Evolutionary conservation across 257 asterid genomes (phyloP), one percentile per base, ranked within the genome.

Genomic region (Solanum raphanifolium): DNA sequence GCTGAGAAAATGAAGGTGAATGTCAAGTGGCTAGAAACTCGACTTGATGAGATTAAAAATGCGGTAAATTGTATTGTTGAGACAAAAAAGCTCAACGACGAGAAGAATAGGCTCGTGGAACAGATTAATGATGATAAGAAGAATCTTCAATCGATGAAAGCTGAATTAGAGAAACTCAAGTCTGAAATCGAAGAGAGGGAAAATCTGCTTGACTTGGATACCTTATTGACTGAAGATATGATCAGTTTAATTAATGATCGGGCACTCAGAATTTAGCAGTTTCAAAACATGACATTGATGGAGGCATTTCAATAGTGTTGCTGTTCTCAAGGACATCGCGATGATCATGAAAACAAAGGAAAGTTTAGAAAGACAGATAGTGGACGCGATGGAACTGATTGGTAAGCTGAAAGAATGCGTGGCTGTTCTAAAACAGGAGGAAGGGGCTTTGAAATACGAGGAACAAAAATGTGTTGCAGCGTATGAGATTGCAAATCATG

Each of bases 1-100:
- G 89, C 89, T 7, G 86, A 89, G 13, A 66, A 38, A 65, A 31
- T 91, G 91, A 91, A 91, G 87, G 39, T 91, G 16, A 34, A 34
- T 34, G 91, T 89, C 89, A 55, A 68, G 58, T 91, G 91, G 91
- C 35, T 91, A 36, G 75, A 20, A 21, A 31, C 74, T 32, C 85
- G 89, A 27, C 90, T 91, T 46, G 58, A 46, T 46, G 58, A 46
- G 20, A 46, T 46, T 46, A 46, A 46, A 46, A 5, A 13, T 46
- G 92, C 91, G 34, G 38, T 83, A 16, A 66, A 25, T 38, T 87
- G 48, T 32, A 55, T 29, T 2, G 46, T 38, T 34, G 91, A 87
- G 12, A 88, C 60, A 15, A 84, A 58, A 62, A 39, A 6, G 12
- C 31, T 90, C 86, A 78, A 34, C 3, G 34, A 72, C 58, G 90